Conservation (phyloP, 1,284 basidiomycete genomes). For the Malassezia vespertilionis region DNA sequence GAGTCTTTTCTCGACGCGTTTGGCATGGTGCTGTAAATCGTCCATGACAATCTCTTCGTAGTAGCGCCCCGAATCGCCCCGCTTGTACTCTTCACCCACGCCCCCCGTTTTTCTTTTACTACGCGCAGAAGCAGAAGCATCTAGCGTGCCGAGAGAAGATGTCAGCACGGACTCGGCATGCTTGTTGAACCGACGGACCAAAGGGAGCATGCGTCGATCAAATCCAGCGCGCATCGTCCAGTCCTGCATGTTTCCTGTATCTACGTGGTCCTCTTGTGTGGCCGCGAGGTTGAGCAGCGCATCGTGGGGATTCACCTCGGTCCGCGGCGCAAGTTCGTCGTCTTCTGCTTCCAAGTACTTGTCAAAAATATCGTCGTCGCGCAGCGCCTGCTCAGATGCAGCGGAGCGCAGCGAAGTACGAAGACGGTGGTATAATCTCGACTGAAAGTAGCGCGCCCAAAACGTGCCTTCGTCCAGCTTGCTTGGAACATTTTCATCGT, state of each 20-base stretch:
- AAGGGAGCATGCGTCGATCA: conserved; percentile 71
- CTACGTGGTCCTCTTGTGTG: conserved; percentile 80
- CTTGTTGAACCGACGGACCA: conserved; percentile 94
- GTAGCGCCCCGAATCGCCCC: conserved; percentile 21
- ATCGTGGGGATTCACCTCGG: conserved; percentile 60
- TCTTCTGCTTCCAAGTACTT: conserved; percentile 87
- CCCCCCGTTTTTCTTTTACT: conserved; percentile 31
- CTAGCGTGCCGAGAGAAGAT: conserved; percentile 43
- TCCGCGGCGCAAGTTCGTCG: conserved; percentile 73
- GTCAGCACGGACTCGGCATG: conserved; percentile 81
- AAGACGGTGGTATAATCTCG: conserved; percentile 84
- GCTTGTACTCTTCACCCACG: conserved; percentile 36
- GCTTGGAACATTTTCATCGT: conserved; percentile 78
- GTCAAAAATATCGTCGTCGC: conserved; percentile 88
- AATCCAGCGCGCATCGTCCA: conserved; percentile 90
- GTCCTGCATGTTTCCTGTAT: conserved; percentile 79
- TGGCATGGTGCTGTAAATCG: conserved; percentile 64
- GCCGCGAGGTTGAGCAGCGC: conserved; percentile 74
- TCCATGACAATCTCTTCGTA: conserved; percentile 72
- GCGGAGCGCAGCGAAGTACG: conserved; percentile 80
- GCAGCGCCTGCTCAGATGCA: conserved; percentile 69
- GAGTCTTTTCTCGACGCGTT: conserved; percentile 61
- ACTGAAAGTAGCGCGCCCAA: conserved; percentile 93
- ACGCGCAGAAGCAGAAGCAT: conserved; percentile 19
- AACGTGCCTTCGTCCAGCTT: conserved; percentile 82